A percentile compares a stretch with the other conserved stretches of the same genome.
phyloP scores from a whole-genome alignment of 1,284 basidiomycete genomes.

The Ceratobasidium theobromae region DNA sequence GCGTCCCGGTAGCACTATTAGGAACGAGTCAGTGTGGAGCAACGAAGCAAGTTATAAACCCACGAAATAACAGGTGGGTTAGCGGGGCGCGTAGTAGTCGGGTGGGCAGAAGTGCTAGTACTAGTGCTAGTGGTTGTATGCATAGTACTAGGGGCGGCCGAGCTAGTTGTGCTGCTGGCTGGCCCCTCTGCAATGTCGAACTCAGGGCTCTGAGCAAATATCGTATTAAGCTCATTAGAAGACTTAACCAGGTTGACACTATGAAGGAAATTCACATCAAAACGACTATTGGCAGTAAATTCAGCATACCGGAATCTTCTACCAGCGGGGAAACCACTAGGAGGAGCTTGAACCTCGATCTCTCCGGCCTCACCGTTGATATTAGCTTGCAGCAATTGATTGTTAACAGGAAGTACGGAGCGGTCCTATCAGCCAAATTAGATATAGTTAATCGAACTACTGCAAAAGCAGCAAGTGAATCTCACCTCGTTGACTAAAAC shows the following conservation, averaged over 20 bases:
- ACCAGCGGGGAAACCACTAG: background rate
- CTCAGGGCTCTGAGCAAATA: slow-evolving; percentile 10
- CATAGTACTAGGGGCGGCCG: no score
- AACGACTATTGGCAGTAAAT: background rate
- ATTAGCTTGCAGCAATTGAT: background rate
- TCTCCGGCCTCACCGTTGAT: background rate
- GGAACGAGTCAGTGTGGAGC: no score
- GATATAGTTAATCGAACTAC: background rate
- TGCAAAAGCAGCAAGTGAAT: background rate
- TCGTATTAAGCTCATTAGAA: background rate
- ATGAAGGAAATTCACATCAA: background rate
- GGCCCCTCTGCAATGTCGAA: background rate
- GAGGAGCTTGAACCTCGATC: background rate
- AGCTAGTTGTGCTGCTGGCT: background rate
- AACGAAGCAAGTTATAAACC: no score
- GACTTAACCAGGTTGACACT: background rate
- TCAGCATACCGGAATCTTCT: background rate
- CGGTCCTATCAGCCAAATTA: background rate
- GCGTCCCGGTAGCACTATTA: no score
- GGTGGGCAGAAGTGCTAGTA: no score
- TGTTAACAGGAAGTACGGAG: background rate
- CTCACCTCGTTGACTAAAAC: slow-evolving; percentile 12
- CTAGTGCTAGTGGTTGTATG: no score
- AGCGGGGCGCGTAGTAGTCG: no score
- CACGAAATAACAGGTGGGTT: no score